These are phyloP conservation scores for Suillus brevipes DNA, from an alignment of 768 basidiomycete species.

Conservation along the genomic window DNA sequence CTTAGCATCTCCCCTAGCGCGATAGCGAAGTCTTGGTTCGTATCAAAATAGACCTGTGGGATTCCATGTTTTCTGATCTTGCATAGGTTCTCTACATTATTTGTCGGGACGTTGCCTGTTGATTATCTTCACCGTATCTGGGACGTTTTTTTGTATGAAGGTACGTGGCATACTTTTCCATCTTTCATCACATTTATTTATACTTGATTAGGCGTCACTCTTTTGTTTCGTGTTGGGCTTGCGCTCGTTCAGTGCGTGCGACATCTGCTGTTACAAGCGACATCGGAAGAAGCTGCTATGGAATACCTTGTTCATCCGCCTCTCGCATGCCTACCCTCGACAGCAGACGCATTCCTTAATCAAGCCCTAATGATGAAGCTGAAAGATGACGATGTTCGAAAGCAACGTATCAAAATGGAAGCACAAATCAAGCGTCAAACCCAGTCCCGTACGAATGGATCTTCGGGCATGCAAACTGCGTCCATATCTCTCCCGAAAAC, in stretches of 20 bases:
- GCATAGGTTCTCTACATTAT: slow-evolving; percentile 70
- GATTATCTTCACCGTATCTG: slow-evolving; percentile 73
- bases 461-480: slow-evolving; percentile 25
- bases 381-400: slow-evolving; percentile 78
- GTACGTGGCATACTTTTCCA: slow-evolving; percentile 37
- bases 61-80: neutral
- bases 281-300: slow-evolving; percentile 48
- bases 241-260: slow-evolving; percentile 63
- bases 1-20: slow-evolving; percentile 57
- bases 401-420: slow-evolving; percentile 74
- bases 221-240: slow-evolving; percentile 73
- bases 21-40: slow-evolving; percentile 68
- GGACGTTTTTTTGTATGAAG: slow-evolving; percentile 83
- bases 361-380: slow-evolving; percentile 64
- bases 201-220: slow-evolving; percentile 57
- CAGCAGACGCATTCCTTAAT: slow-evolving; percentile 62
- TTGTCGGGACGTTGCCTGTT: slow-evolving; percentile 63
- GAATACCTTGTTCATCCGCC: slow-evolving; percentile 53
- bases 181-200: neutral
- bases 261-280: slow-evolving; percentile 54
- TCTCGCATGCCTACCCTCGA: slow-evolving; percentile 51
- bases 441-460: slow-evolving; percentile 36
- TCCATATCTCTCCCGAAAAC: slow-evolving; percentile 31
- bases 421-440: slow-evolving; percentile 66
- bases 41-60: slow-evolving; percentile 6